Conservation (phyloP, 371 early-diverging fungal species). For the Funneliformis caledonium region DNA sequence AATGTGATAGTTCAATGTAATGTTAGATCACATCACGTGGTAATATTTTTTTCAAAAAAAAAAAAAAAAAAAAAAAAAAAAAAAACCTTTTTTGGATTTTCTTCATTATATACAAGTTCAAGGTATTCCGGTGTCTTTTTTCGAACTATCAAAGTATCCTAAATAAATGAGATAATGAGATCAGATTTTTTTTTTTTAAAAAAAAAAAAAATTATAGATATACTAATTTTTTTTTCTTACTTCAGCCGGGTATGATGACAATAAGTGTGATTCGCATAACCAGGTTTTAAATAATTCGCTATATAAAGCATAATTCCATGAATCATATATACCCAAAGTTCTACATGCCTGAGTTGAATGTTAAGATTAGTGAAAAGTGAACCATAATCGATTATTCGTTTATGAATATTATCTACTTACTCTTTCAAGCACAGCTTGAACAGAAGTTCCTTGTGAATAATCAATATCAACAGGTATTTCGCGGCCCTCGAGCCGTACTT, state of each 20-base stretch:
- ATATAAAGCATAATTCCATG: constrained; percentile 40
- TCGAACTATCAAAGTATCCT: constrained; percentile 40
- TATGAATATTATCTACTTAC: constrained; percentile 14
- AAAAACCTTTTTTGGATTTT: constrained; percentile 40
- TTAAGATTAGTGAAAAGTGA: background rate
- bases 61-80: background rate
- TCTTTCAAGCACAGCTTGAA: constrained; percentile 40
- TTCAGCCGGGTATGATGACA: constrained; percentile 38
- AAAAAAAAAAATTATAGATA: background rate
- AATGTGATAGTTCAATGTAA: background rate
- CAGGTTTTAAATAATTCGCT: constrained; percentile 38
- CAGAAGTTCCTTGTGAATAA: constrained; percentile 41
- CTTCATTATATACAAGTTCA: constrained; percentile 39
- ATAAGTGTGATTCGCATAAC: constrained; percentile 34
- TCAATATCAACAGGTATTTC: constrained; percentile 32
- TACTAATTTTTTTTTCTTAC: background rate
- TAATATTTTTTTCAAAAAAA: too few relatives aligned
- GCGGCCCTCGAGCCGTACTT: constrained; percentile 39
- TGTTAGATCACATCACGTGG: too few relatives aligned
- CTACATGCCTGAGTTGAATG: constrained; percentile 30
- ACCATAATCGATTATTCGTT: background rate
- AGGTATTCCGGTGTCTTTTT: constrained; percentile 40
- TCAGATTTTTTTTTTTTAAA: too few relatives aligned
- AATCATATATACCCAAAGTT: constrained; percentile 37
- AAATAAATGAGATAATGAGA: background rate